Evolutionary conservation across 139 green algal genomes (phyloP).

Genomic region (Mychonastes homosphaera): DNA sequence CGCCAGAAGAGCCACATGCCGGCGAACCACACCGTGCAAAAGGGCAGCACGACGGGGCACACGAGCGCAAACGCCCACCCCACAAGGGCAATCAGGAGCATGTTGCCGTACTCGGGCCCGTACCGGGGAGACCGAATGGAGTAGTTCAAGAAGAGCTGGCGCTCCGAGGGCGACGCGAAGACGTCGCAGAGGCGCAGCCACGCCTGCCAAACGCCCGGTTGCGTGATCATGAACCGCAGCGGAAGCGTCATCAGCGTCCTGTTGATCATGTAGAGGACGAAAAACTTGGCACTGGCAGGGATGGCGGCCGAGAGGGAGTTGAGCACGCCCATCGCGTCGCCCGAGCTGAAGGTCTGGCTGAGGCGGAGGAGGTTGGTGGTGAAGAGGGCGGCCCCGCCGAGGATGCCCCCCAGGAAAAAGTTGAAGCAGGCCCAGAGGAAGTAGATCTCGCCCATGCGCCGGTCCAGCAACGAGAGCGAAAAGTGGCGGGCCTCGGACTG

Average conservation of each 20-base stretch:
- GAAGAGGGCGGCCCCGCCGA: conserved; percentile 20
- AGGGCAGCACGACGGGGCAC: conserved; percentile 47
- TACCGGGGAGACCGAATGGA: conserved; percentile 24
- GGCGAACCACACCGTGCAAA: conserved; percentile 40
- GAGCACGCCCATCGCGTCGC: background rate
- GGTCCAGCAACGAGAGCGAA: conserved; percentile 27
- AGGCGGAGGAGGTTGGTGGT: background rate
- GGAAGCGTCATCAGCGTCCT: conserved; percentile 17
- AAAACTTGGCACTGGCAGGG: conserved; percentile 60
- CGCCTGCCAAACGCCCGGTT: conserved; percentile 17
- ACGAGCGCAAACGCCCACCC: conserved; percentile 36
- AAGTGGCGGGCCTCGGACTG: conserved; percentile 24
- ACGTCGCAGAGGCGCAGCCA: conserved; percentile 10
- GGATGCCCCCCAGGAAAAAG: conserved; percentile 32
- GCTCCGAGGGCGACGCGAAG: background rate
- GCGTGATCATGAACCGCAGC: conserved; percentile 19
- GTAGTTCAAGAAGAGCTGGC: conserved; percentile 6
- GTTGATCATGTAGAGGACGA: conserved; percentile 52
- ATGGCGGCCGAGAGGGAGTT: background rate
- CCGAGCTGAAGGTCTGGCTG: background rate
- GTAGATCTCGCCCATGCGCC: conserved; percentile 31
- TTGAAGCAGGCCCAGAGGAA: conserved; percentile 27
- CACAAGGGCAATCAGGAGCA: conserved; percentile 38
- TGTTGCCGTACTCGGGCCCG: conserved; percentile 25
- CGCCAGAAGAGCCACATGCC: conserved; percentile 20